Evolutionary conservation across 106 monocot species (phyloP), one percentile per base, ranked within the genome.

Genomic region (Apostasia shenzhenica): DNA sequence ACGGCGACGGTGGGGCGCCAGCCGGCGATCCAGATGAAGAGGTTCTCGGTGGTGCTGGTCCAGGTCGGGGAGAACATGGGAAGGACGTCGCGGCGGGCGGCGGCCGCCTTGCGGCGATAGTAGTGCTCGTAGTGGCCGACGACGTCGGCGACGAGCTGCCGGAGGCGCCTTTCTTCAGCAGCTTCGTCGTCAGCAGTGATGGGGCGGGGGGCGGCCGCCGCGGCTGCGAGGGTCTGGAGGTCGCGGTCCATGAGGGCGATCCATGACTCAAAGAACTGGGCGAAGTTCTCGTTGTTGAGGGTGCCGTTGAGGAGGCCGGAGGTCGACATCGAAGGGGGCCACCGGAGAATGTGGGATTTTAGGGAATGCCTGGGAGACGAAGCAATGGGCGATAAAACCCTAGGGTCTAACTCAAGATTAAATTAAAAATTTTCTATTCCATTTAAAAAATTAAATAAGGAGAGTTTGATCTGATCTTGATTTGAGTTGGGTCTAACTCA

Each of bases 1-100:
- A 94, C 55, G 56, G 82, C 81, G 26, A 80, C 37, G 59, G 71
- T 51, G 42, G 94, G 90, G 26, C 84, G 80, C 94, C 94, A 90
- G 4, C 90, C 94, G 60, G 85, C 94, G 59, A 61, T 61, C 89
- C 89, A 83, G 59, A 81, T 66, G 70, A 83, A 83, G 62, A 82
- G 69, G 12, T 79, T 76, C 82, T 90, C 90, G 10, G 84, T 81
- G 45, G 85, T 74, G 66, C 67, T 79, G 67, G 75, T 76, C 94
- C 94, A 94, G 1, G 76, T 4, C 0, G 87, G 81, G 59, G 67
- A 53, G 84, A 82, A 87, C 79, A 87, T 86, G 4, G 54, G 70
- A 1, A 67, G 52, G 3, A 94, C 78, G 75, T 90, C 81, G 4
- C 56, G 8, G 41, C 67, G 57, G 0, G 87, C 87, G 12, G 70